phyloP scores from a whole-genome alignment of 352 stramenopile species.

The Phytophthora pluvialis region DNA sequence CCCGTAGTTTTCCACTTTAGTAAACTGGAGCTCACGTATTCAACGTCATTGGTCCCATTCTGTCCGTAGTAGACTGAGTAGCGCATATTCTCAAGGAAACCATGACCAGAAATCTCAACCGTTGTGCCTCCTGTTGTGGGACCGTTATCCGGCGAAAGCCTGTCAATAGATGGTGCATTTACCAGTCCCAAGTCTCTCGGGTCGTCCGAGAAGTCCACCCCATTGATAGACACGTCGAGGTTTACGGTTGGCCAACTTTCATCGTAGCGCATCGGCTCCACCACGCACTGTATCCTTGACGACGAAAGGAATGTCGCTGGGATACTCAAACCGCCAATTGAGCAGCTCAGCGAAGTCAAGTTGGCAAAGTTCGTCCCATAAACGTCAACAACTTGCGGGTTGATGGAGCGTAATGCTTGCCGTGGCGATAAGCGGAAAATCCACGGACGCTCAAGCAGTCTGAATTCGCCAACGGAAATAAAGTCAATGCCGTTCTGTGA shows the following conservation, averaged over 20 bases:
- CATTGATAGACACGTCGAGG: conserved; percentile 43
- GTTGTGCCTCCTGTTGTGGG: conserved; percentile 28
- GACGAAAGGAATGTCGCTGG: conserved; percentile 28
- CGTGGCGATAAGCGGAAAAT: conserved; percentile 35
- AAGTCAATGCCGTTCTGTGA: conserved; percentile 37
- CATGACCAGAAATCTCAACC: conserved; percentile 27
- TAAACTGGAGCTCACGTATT: conserved; percentile 26
- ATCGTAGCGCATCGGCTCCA: conserved; percentile 26
- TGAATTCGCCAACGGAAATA: conserved; percentile 23
- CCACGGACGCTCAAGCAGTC: conserved; percentile 16
- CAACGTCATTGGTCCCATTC: conserved; percentile 5
- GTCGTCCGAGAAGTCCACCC: conserved; percentile 30
- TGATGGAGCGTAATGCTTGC: conserved; percentile 16
- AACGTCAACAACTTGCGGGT: conserved; percentile 30
- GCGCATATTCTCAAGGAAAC: conserved; percentile 28
- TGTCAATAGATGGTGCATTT: conserved; percentile 20
- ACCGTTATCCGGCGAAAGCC: conserved; percentile 28
- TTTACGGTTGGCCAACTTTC: neutral
- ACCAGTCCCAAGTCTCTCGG: conserved; percentile 13
- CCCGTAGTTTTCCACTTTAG: conserved; percentile 31
- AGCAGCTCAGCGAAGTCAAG: conserved; percentile 27
- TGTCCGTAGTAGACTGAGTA: conserved; percentile 26
- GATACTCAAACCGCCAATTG: conserved; percentile 4
- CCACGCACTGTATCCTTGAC: conserved; percentile 38
- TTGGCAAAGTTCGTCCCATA: conserved; percentile 45